Base-by-base conservation (phyloP, 805 yeast genomes). In the Isabelozyma gotoi region DNA sequence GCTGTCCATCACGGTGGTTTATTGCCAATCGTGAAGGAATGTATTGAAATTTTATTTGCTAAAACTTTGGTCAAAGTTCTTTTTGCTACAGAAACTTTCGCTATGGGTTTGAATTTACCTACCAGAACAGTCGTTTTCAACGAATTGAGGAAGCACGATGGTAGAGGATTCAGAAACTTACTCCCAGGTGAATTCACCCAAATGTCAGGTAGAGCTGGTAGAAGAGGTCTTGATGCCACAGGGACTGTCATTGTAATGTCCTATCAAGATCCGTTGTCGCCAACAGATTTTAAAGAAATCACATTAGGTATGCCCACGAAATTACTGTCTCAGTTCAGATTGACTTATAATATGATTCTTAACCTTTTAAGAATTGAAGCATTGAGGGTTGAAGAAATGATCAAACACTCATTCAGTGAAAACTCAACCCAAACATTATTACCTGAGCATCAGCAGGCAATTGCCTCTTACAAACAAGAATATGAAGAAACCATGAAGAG, bases 161-260 rank as follows among this genome's bases (percentile, higher is more conserved):
- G 98, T 37, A 77, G 82, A 21, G 78, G 79, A 0, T 82, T 88
- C 65, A 77, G 99, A 64, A 80, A 85, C 57, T 73, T 94, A 47
- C 75, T 85, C 7, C 97, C 99, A 0, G 99, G 99, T 42, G 99
- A 94, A 62, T 94, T 92, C 61, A 94, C 98, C 0, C 99, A 92
- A 67, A 94, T 94, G 99, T 91, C 97, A 0, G 99, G 99, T 36
- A 81, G 99, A 65, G 99, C 99, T 0, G 99, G 99, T 47, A 82
- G 99, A 68, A 82, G 99, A 73, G 99, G 99, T 29, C 69, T 94
- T 50, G 99, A 94, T 70, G 70, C 82, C 16, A 88, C 87, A 0
- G 99, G 99, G 59, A 92, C 97, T 0, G 99, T 94, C 10, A 89
- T 94, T 48, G 81, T 91, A 5, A 89, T 94, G 95, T 76, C 95